Evolutionary conservation across 805 yeast species (phyloP), one percentile per base, ranked within the genome.

Genomic region (Peterozyma toletana): DNA sequence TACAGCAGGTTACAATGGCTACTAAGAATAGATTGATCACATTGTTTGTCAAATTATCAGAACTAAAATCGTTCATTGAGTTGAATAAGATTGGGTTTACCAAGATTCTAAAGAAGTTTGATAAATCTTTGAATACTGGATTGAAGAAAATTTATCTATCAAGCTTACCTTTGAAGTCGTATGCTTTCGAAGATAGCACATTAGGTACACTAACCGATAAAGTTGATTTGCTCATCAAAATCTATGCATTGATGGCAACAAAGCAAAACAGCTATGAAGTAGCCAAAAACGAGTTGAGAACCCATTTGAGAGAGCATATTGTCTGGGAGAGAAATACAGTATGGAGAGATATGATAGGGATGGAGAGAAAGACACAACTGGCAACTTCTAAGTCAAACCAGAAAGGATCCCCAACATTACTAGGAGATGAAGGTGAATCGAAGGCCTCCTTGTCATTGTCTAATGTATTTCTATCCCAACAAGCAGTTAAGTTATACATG

Each of bases 301-400:
- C 76, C 3, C 74, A 74, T 50, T 64, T 91, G 50, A 73, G 97
- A 50, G 99, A 91, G 55, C 95, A 91, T 60, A 86, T 91, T 33
- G 96, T 90, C 15, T 91, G 96, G 95, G 98, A 91, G 64, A 76
- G 99, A 61, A 89, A 89, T 60, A 91, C 97, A 0, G 97, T 91
- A 29, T 91, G 99, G 99, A 82, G 93, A 58, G 97, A 91, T 62
- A 82, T 91, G 83, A 83, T 91, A 58, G 91, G 93, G 17, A 64
- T 90, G 53, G 96, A 90, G 59, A 75, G 96, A 52, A 86, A 86
- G 54, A 70, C 90, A 1, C 91, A 89, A 54, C 54, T 40, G 57
- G 52, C 31, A 52, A 46, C 10, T 38, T 52, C 35, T 47, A 53
- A 37, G 52, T 49, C 40, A 42, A 55, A 50, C 51, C 34, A 48